Conservation (phyloP, 1,139 yeast species). For the Oligophagozyma castellii region DNA sequence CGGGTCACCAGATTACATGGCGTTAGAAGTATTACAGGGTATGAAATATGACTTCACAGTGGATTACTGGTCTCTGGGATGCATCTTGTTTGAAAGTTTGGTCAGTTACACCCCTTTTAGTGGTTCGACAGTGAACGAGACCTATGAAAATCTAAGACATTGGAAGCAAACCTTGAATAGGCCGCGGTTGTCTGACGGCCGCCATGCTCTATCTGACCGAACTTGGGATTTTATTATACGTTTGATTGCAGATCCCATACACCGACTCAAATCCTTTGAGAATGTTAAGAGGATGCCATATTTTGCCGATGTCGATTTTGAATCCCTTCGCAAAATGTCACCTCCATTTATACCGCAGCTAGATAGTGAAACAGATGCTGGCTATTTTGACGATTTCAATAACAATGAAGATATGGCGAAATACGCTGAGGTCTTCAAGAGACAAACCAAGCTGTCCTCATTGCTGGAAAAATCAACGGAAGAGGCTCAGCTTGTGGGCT, state of each 20-base stretch:
- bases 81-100: slow-evolving; percentile 83
- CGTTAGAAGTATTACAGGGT: slow-evolving; percentile 91
- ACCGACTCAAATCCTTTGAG: slow-evolving; percentile 61
- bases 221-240: slow-evolving; percentile 84
- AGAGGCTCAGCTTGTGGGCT: slow-evolving; percentile 78
- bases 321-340: slow-evolving; percentile 44
- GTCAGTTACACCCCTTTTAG: slow-evolving; percentile 96
- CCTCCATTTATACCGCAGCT: slow-evolving; percentile 97
- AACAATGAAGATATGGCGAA: slow-evolving; percentile 96
- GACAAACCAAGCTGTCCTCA: slow-evolving; percentile 73
- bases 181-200: slow-evolving; percentile 86
- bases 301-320: slow-evolving; percentile 77
- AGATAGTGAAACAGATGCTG: slow-evolving; percentile 96
- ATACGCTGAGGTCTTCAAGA: slow-evolving; percentile 90
- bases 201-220: slow-evolving; percentile 86
- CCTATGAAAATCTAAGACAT: slow-evolving; percentile 83
- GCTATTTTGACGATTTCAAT: slow-evolving; percentile 94
- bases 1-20: slow-evolving; percentile 99
- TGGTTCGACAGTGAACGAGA: slow-evolving; percentile 87
- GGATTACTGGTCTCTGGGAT: slow-evolving; percentile 97
- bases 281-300: slow-evolving; percentile 73
- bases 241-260: slow-evolving; percentile 66
- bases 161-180: slow-evolving; percentile 84
- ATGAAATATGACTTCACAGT: slow-evolving; percentile 88
- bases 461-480: slow-evolving; percentile 57